Percentiles rank a stretch among this genome's conserved stretches.
Conservation (phyloP, 2,329 filamentous ascomycete genomes). For the Chaetomium sp. region DNA sequence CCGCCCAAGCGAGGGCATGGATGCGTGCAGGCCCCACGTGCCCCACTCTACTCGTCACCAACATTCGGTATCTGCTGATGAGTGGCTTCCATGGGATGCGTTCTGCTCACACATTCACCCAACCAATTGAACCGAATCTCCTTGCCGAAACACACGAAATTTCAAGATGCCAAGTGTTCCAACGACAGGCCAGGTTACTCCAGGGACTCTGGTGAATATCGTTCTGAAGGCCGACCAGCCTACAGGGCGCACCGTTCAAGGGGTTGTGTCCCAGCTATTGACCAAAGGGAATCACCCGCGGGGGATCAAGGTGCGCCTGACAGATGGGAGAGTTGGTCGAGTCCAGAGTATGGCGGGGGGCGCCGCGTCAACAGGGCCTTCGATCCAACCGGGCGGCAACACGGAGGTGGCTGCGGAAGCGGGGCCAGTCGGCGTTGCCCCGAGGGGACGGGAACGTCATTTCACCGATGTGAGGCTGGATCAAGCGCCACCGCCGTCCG, state of each 20-base stretch:
- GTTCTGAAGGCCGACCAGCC: slow-evolving; percentile 75
- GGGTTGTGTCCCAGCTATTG: slow-evolving; percentile 66
- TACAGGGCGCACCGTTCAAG: slow-evolving; percentile 70
- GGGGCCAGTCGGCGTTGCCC: background rate
- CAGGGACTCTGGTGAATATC: slow-evolving; percentile 69
- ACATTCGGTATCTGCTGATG: background rate
- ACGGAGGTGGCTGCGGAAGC: slow-evolving; percentile 8
- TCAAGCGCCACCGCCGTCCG: slow-evolving; percentile 19
- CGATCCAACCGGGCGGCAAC: background rate
- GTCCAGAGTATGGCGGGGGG: slow-evolving; percentile 63
- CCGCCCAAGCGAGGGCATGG: too few relatives aligned
- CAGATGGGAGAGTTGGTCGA: slow-evolving; percentile 70
- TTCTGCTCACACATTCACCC: background rate
- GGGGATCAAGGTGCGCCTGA: slow-evolving; percentile 76
- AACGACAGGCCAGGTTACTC: slow-evolving; percentile 54
- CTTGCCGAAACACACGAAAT: background rate
- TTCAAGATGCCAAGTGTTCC: slow-evolving; percentile 44
- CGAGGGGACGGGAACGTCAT: background rate
- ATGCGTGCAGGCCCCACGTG: too few relatives aligned
- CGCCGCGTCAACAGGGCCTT: slow-evolving; percentile 21
- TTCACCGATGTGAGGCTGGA: background rate
- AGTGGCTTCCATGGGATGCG: background rate
- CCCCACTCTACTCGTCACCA: too few relatives aligned
- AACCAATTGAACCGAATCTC: background rate
- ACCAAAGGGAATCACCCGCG: slow-evolving; percentile 74